These are phyloP conservation scores for Pythium rhizo-oryzae DNA, from an alignment of 352 stramenopile genomes.

Conservation along the genomic window DNA sequence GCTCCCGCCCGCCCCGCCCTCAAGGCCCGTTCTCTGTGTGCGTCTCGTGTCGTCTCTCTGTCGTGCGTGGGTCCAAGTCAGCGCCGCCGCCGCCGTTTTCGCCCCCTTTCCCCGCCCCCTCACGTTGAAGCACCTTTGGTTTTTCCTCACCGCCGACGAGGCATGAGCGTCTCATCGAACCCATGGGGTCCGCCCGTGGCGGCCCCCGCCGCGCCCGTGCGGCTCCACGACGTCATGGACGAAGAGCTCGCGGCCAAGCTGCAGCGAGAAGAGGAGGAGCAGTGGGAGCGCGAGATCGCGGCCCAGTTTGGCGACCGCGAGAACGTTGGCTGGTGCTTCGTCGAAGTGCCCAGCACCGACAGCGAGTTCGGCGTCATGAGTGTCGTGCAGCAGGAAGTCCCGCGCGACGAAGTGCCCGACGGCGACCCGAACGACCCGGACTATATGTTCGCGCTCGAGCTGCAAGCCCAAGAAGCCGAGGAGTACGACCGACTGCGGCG, in stretches of 20 bases:
- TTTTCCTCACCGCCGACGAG: background rate
- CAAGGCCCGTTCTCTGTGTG: slow-evolving; percentile 7
- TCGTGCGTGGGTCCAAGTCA: slow-evolving; percentile 22
- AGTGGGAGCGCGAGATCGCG: slow-evolving; percentile 67
- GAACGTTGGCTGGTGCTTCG: slow-evolving; percentile 73
- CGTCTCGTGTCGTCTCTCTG: slow-evolving; percentile 19
- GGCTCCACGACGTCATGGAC: slow-evolving; percentile 70
- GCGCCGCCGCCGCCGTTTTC: no score
- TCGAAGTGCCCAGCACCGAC: slow-evolving; percentile 66
- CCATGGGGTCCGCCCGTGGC: slow-evolving; percentile 39
- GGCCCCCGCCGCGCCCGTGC: slow-evolving; percentile 33
- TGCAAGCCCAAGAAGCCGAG: slow-evolving; percentile 72
- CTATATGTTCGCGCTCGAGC: slow-evolving; percentile 73
- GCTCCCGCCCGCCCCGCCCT: background rate
- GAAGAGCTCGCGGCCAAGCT: slow-evolving; percentile 70
- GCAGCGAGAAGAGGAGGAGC: slow-evolving; percentile 69
- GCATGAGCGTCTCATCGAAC: slow-evolving; percentile 23
- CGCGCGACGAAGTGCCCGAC: slow-evolving; percentile 36
- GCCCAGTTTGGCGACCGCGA: slow-evolving; percentile 60
- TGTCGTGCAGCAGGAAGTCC: slow-evolving; percentile 71
- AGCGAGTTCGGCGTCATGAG: slow-evolving; percentile 66
- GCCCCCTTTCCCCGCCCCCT: background rate
- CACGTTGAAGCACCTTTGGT: slow-evolving; percentile 21
- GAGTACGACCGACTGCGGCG: slow-evolving; percentile 73
- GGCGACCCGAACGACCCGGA: slow-evolving; percentile 52